These are phyloP conservation scores for Capsicum baccatum DNA, from an alignment of 257 asterid genomes.

Conservation along the genomic window DNA sequence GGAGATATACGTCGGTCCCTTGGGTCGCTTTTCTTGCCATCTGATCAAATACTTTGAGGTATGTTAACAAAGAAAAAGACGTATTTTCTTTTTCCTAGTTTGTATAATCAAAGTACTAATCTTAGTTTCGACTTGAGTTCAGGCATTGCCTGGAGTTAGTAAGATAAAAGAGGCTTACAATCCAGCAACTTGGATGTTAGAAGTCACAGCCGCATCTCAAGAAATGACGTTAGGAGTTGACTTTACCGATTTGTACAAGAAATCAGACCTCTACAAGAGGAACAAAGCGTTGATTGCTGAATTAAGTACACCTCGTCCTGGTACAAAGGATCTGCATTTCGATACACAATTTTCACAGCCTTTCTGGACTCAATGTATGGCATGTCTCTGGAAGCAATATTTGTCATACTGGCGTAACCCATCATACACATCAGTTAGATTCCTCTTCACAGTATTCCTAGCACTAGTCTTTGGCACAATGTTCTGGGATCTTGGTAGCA, in stretches of 20 bases:
- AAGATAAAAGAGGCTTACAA: slow-evolving; percentile 58
- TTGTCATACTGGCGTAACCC: slow-evolving; percentile 69
- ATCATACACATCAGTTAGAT: slow-evolving; percentile 54
- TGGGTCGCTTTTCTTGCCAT: slow-evolving; percentile 57
- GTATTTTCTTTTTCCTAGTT: background rate
- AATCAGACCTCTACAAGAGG: slow-evolving; percentile 57
- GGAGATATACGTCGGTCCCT: slow-evolving; percentile 71
- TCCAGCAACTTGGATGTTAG: slow-evolving; percentile 82
- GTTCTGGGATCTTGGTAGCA: slow-evolving; percentile 66
- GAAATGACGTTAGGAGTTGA: slow-evolving; percentile 50
- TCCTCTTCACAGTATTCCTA: slow-evolving; percentile 46
- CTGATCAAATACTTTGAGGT: slow-evolving; percentile 66
- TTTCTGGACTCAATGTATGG: slow-evolving; percentile 53
- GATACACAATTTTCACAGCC: slow-evolving; percentile 48
- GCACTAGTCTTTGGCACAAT: slow-evolving; percentile 54
- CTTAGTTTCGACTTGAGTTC: background rate
- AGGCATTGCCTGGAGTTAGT: slow-evolving; percentile 54
- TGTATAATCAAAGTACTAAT: background rate
- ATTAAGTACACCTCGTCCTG: slow-evolving; percentile 49
- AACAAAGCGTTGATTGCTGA: slow-evolving; percentile 55
- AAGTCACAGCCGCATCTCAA: slow-evolving; percentile 52
- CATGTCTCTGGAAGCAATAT: slow-evolving; percentile 62
- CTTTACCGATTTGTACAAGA: slow-evolving; percentile 48
- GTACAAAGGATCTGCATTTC: slow-evolving; percentile 47
- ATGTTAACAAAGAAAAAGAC: background rate